Evolutionary conservation across 1,284 basidiomycete genomes (phyloP).

Genomic region (Sparassis latifolia): DNA sequence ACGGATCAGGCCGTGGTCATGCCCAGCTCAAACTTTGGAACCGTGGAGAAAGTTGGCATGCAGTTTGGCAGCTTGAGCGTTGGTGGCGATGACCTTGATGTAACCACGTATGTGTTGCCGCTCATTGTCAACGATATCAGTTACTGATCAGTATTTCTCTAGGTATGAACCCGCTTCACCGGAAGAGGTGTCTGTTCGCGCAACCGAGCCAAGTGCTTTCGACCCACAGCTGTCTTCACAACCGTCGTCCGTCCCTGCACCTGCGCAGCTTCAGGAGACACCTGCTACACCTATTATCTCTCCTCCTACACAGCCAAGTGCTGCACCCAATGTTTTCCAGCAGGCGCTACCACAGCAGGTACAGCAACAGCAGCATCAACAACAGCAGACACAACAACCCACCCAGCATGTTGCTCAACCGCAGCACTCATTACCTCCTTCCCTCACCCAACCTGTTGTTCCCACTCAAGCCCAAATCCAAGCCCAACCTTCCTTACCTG

Average conservation of each 20-base stretch:
- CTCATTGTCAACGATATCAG: not conserved
- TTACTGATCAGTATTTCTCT: not conserved
- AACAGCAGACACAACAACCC: conserved; percentile 25
- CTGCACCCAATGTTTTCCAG: conserved; percentile 33
- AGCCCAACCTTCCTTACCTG: conserved; percentile 19
- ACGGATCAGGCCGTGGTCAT: conserved; percentile 72
- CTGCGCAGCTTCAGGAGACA: conserved; percentile 16
- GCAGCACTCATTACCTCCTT: conserved; percentile 32
- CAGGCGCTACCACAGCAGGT: conserved; percentile 42
- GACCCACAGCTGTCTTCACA: conserved; percentile 13
- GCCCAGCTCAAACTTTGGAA: conserved; percentile 53
- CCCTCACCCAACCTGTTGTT: conserved; percentile 34
- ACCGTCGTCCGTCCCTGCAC: conserved; percentile 10
- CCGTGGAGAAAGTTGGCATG: conserved; percentile 72
- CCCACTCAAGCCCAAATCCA: conserved; percentile 23
- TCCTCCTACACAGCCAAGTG: conserved; percentile 24
- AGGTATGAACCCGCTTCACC: conserved; percentile 18
- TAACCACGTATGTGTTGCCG: conserved; percentile 26
- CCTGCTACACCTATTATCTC: conserved; percentile 17
- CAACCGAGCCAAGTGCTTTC: conserved; percentile 24
- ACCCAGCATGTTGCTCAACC: conserved; percentile 32
- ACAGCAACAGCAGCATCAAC: conserved; percentile 34
- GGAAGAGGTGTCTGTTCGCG: conserved; percentile 21
- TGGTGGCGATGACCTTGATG: conserved; percentile 54
- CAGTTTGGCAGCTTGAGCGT: conserved; percentile 76